A percentile compares a stretch with the other conserved stretches of the same genome.
Evolutionary conservation across 495 filamentous ascomycete genomes (phyloP).

Genomic region (Penicillium parvum): DNA sequence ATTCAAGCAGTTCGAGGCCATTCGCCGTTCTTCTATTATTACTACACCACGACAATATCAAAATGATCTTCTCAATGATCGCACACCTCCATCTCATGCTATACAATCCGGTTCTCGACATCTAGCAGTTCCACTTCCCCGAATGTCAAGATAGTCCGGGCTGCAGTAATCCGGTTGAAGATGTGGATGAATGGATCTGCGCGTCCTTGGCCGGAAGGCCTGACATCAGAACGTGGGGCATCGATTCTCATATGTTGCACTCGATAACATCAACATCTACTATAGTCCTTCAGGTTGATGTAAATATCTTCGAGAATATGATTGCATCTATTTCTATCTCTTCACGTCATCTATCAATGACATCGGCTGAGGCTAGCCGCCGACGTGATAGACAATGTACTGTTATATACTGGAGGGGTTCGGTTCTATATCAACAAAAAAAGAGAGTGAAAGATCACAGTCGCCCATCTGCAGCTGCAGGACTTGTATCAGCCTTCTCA

Average conservation of each 20-base stretch:
- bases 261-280: neutral
- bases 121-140: conserved; percentile 5
- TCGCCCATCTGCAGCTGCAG: conserved; percentile 1
- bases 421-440: conserved; percentile 1
- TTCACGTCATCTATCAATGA: too few species aligned
- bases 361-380: too few species aligned
- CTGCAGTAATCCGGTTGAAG: conserved; percentile 9
- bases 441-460: neutral
- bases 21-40: conserved; percentile 21
- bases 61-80: too few species aligned
- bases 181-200: neutral
- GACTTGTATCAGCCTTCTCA: conserved; percentile 41
- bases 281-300: neutral
- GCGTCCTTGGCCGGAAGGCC: neutral
- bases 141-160: too few species aligned
- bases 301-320: neutral
- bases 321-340: neutral
- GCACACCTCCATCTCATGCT: too few species aligned
- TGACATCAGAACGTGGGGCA: neutral
- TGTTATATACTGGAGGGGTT: conserved; percentile 4
- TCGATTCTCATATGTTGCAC: neutral
- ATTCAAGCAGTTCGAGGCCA: conserved; percentile 18
- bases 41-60: conserved; percentile 10
- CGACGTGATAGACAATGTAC: too few species aligned
- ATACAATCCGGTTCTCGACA: conserved; percentile 7